Conservation (phyloP, 1,284 basidiomycete species). For the Kalmanozyma brasiliensis region DNA sequence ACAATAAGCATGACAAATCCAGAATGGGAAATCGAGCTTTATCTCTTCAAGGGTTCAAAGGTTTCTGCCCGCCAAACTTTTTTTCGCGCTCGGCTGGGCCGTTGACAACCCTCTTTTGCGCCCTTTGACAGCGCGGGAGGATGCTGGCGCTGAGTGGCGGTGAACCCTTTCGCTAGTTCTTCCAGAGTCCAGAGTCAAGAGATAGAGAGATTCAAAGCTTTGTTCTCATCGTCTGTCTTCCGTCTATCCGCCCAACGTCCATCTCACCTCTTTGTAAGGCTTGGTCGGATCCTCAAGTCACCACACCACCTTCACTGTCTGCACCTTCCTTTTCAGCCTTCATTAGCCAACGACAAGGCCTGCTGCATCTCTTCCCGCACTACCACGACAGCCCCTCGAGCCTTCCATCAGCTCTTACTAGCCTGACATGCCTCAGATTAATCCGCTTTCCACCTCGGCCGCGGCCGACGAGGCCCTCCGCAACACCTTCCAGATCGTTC, state of each 20-base stretch:
- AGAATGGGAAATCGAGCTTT: slow-evolving; percentile 3
- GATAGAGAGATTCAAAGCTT: too few relatives aligned
- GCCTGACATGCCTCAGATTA: slow-evolving; percentile 24
- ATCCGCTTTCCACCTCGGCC: slow-evolving; percentile 15
- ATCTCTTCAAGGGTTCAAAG: slow-evolving; percentile 27
- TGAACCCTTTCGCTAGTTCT: slow-evolving; percentile 7
- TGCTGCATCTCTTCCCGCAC: too few relatives aligned
- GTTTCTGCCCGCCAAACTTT: slow-evolving; percentile 17
- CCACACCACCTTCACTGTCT: too few relatives aligned
- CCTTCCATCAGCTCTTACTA: too few relatives aligned
- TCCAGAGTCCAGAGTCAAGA: too few relatives aligned
- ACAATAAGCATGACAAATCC: slow-evolving; percentile 31
- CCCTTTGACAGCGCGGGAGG: background rate
- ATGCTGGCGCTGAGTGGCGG: slow-evolving; percentile 11
- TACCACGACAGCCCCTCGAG: too few relatives aligned
- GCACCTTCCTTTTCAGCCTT: background rate
- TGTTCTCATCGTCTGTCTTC: too few relatives aligned
- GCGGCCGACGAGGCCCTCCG: slow-evolving; percentile 31
- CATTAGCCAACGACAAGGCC: background rate
- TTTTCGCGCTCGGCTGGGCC: background rate
- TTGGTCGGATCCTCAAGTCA: too few relatives aligned
- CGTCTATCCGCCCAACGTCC: too few relatives aligned
- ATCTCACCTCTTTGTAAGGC: too few relatives aligned
- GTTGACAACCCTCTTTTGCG: slow-evolving; percentile 2
- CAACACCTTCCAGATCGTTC: slow-evolving; percentile 46